Evolutionary conservation across 768 basidiomycete species (phyloP).

Genomic region (Calocybe gangraenosa): DNA sequence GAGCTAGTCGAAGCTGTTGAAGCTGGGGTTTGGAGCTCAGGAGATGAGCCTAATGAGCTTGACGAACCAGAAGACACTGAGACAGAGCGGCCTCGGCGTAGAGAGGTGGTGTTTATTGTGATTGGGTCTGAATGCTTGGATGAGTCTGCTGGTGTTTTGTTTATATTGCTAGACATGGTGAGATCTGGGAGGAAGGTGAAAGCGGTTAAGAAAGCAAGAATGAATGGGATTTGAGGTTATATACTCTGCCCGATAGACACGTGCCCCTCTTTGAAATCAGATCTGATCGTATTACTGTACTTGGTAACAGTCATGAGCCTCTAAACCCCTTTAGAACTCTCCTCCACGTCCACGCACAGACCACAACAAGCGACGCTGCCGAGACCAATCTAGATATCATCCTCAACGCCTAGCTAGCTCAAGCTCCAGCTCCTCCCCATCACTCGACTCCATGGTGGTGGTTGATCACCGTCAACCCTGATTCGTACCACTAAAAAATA

Average conservation of each 20-base stretch:
- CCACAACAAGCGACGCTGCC: neutral
- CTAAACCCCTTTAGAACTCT: neutral
- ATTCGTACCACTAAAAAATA: no score
- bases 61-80: constrained; percentile 63
- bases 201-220: constrained; percentile 19
- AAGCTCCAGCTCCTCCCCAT: no score
- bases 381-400: neutral
- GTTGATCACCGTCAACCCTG: no score
- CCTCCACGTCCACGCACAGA: constrained; percentile 4
- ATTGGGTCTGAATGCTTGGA: constrained; percentile 61
- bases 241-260: constrained; percentile 16
- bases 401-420: neutral
- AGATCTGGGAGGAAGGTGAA: constrained; percentile 10
- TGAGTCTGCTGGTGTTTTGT: constrained; percentile 19
- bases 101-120: constrained; percentile 41
- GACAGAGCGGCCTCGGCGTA: constrained; percentile 50
- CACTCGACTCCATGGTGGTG: no score
- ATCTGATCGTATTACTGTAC: no score
- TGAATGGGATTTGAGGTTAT: constrained; percentile 20
- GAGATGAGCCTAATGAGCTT: constrained; percentile 48
- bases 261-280: no score
- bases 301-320: no score
- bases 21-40: constrained; percentile 50
- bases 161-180: constrained; percentile 23
- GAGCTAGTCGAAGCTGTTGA: constrained; percentile 35